Evolutionary conservation across 176 grass and related monocot species (phyloP).

Genomic region (Stipa capillata): DNA sequence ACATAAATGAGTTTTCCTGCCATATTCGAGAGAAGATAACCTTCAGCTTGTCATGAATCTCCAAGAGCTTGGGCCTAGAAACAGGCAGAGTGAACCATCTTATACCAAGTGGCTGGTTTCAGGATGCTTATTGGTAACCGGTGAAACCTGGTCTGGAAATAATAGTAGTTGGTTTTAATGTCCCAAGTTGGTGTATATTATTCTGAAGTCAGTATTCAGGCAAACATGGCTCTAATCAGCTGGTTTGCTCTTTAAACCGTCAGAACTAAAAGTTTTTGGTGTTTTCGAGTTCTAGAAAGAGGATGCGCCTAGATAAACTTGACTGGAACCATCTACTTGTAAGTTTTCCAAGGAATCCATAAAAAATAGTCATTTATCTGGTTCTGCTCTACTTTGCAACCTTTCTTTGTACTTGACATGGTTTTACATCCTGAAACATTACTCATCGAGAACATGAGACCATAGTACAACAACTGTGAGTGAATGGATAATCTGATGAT

Average conservation of each 20-base stretch:
- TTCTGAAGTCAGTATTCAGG: neutral
- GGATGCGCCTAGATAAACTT: neutral
- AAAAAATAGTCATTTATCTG: neutral
- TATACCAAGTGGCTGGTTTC: slow-evolving; percentile 6
- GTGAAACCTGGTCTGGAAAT: neutral
- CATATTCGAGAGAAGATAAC: neutral
- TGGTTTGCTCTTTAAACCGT: neutral
- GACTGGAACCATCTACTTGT: neutral
- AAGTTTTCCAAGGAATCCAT: neutral
- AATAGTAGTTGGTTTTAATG: neutral
- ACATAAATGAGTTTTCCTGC: neutral
- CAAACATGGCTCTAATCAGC: neutral
- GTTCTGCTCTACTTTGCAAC: neutral
- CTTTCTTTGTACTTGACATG: neutral
- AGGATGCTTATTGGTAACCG: neutral
- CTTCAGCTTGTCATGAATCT: slow-evolving; percentile 3
- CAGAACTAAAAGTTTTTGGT: neutral
- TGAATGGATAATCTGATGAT: neutral
- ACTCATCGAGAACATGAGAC: neutral
- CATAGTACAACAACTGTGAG: neutral
- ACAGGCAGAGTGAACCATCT: neutral
- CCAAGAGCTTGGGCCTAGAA: neutral
- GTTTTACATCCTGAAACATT: neutral
- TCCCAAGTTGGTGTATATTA: neutral
- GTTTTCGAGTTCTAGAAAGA: neutral